phyloP scores from a whole-genome alignment of 345 rosid species.

The Eucalyptus erythrocorys region DNA sequence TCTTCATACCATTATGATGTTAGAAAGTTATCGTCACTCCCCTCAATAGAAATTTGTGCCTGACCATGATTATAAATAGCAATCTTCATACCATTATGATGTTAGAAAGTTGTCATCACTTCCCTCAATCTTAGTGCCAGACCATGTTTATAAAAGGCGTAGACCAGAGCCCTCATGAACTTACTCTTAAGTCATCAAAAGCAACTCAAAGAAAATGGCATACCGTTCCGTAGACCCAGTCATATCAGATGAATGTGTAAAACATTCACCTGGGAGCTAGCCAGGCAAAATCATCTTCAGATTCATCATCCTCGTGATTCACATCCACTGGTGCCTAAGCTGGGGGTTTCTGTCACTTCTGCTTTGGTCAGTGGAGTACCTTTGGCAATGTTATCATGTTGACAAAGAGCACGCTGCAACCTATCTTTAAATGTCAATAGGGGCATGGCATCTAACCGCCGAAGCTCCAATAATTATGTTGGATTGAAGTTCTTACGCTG shows the following conservation, averaged over 20 bases:
- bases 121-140: not conserved
- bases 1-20: not conserved
- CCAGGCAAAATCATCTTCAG: conserved; percentile 74
- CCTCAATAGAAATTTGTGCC: not conserved
- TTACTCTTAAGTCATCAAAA: not conserved
- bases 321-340: conserved; percentile 41
- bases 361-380: conserved; percentile 28
- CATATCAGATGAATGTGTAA: not conserved
- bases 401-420: conserved; percentile 72
- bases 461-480: not conserved
- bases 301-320: conserved; percentile 64
- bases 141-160: not conserved
- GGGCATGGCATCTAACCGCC: not conserved
- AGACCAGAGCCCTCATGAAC: not conserved
- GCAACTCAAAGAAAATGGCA: not conserved
- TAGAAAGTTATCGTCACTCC: not conserved
- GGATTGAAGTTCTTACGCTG: conserved; percentile 30
- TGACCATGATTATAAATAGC: too few species aligned
- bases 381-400: conserved; percentile 46
- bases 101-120: not conserved
- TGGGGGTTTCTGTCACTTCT: conserved; percentile 5
- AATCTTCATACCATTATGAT: not conserved
- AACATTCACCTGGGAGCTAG: not conserved
- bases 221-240: rapidly evolving
- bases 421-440: conserved; percentile 59